Base-by-base conservation (phyloP, 2,329 filamentous ascomycete genomes). In the Fusarium nelsonii region DNA sequence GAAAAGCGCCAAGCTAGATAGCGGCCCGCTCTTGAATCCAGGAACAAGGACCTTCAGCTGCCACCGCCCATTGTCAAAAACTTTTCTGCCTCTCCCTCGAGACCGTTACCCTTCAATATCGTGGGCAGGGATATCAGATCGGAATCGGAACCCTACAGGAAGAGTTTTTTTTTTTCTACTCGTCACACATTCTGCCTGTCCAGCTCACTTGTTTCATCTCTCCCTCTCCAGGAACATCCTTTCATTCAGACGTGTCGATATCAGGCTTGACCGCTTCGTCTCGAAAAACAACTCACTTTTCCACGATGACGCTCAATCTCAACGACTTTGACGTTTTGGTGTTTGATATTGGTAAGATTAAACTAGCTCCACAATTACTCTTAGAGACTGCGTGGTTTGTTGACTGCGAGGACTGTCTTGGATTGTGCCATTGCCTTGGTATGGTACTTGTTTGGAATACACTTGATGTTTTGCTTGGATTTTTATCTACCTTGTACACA, bases 271-370 rank as follows among this genome's bases (percentile, higher is more conserved):
- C 65, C 68, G 68, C 64, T 66, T 54, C 55, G 41, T 65, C 51
- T 58, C 67, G 54, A 43, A 60, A 68, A 51, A 48, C 36, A 52
- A 44, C 45, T 57, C 50, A 33, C 44, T 28, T 43, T 48, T 23
- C 23, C 48, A 66, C 61, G 28, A 70, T 75, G 71, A 64, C 70
- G 45, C 65, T 68, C 58, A 74, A 70, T 51, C 73, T 79, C 41
- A 71, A 68, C 45, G 68, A 75, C 34, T 75, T 74, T 55, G 75
- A 79, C 51, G 71, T 79, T 26, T 58, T 80, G 32, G 65, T 80
- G 30, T 79, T 80, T 48, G 78, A 80, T 45, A 80, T 80, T 68
- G 78, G 78, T 80, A 78, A 75, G 73, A 71, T 39, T 60, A 33
- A 71, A 45, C 3, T 54, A 50, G 43, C 51, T 20, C 52, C 37